Evolutionary conservation across 2,329 filamentous ascomycete species (phyloP).

Genomic region (Aspergillus latus): DNA sequence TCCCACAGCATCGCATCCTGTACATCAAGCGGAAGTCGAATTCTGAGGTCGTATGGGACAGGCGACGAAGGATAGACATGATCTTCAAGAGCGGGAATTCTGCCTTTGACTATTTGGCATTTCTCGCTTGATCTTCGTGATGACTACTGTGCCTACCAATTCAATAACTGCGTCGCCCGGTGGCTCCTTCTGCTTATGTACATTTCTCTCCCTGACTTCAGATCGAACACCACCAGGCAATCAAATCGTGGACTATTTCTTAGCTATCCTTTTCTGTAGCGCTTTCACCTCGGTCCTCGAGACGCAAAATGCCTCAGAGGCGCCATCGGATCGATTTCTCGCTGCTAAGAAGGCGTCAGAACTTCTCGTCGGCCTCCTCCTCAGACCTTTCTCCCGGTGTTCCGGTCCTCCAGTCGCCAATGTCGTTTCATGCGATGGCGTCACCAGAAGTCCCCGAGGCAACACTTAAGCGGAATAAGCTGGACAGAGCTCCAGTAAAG

Average conservation of each 20-base stretch:
- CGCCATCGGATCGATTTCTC: constrained; percentile 21
- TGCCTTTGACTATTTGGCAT: constrained; percentile 30
- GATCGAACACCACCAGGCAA: background rate
- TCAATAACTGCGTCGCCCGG: background rate
- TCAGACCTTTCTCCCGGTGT: constrained; percentile 18
- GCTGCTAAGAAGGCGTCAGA: constrained; percentile 20
- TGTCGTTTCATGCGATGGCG: constrained; percentile 21
- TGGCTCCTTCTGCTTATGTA: constrained; percentile 2
- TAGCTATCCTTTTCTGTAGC: constrained; percentile 2
- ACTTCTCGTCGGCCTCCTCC: constrained; percentile 21
- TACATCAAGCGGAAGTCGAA: constrained; percentile 47
- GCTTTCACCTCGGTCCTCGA: background rate
- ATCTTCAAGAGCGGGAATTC: constrained; percentile 49
- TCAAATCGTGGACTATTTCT: background rate
- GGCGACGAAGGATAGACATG: constrained; percentile 47
- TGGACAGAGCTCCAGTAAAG: constrained; percentile 19
- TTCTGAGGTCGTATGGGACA: constrained; percentile 52
- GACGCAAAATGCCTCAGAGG: constrained; percentile 14
- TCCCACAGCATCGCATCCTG: constrained; percentile 55
- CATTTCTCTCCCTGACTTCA: background rate
- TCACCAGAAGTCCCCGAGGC: constrained; percentile 18
- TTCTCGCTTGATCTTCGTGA: constrained; percentile 22
- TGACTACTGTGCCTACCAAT: background rate
- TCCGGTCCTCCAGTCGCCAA: constrained; percentile 24
- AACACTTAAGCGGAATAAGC: constrained; percentile 21